Percentiles rank a stretch among this genome's conserved stretches.
phyloP scores from a whole-genome alignment of 2,329 filamentous ascomycete species.

The Ophiocordyceps camponoti-leonardi region DNA sequence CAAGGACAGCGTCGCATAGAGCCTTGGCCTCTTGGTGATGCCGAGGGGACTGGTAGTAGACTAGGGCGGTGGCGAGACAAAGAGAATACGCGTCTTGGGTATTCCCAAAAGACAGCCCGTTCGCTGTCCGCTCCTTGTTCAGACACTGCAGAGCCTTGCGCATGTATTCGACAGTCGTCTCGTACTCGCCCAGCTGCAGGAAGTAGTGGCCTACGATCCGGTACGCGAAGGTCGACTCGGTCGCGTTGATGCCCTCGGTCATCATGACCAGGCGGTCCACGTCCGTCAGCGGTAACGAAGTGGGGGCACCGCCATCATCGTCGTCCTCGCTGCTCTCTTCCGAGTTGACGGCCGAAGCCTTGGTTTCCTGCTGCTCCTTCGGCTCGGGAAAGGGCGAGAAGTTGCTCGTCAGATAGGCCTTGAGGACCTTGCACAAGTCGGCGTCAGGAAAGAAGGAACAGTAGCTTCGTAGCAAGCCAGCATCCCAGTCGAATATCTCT shows the following conservation, averaged over 20 bases:
- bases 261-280: constrained; percentile 73
- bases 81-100: constrained; percentile 59
- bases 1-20: constrained; percentile 71
- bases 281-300: constrained; percentile 43
- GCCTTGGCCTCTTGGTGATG: constrained; percentile 75
- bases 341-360: constrained; percentile 17
- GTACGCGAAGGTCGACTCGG: constrained; percentile 64
- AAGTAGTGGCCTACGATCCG: constrained; percentile 74
- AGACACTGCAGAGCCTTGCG: constrained; percentile 53
- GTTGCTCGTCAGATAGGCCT: constrained; percentile 65
- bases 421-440: constrained; percentile 67
- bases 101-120: constrained; percentile 51
- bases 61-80: constrained; percentile 69
- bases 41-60: constrained; percentile 78
- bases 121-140: constrained; percentile 41
- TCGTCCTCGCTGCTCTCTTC: constrained; percentile 44
- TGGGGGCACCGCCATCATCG: constrained; percentile 37
- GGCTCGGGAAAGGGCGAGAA: constrained; percentile 60
- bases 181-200: constrained; percentile 68
- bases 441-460: constrained; percentile 69
- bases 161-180: constrained; percentile 63
- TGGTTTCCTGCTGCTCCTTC: constrained; percentile 8
- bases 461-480: constrained; percentile 62
- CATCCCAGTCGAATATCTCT: constrained; percentile 60
- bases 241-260: constrained; percentile 50